Evolutionary conservation across 2,329 filamentous ascomycete species (phyloP).

Genomic region (Exophiala bonariae): DNA sequence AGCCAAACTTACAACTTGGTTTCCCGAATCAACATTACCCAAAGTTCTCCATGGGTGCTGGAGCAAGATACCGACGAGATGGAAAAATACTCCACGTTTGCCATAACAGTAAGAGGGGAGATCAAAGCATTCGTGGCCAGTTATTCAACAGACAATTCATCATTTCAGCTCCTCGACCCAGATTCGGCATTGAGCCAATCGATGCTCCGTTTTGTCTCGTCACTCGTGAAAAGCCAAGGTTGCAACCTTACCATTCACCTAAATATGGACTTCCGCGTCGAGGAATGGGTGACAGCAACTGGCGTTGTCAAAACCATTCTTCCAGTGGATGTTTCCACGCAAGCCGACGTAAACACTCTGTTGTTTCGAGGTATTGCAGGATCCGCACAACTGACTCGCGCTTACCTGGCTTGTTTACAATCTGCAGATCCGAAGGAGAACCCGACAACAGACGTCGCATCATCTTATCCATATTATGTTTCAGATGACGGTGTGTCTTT

Average conservation of each 20-base stretch:
- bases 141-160: constrained; percentile 59
- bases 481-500: not conserved
- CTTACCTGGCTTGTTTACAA: constrained; percentile 54
- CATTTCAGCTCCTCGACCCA: constrained; percentile 60
- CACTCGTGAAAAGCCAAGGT: constrained; percentile 32
- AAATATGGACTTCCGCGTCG: constrained; percentile 70
- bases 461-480: constrained; percentile 7
- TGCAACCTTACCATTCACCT: constrained; percentile 65
- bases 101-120: constrained; percentile 63
- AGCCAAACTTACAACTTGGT: constrained; percentile 58
- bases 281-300: constrained; percentile 41
- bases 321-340: constrained; percentile 70
- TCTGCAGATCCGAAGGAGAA: not conserved
- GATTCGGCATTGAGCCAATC: constrained; percentile 55
- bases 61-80: constrained; percentile 66
- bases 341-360: constrained; percentile 65
- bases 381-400: constrained; percentile 36
- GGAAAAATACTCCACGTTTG: constrained; percentile 68
- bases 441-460: constrained; percentile 6
- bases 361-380: constrained; percentile 52
- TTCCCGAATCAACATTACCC: constrained; percentile 55
- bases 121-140: constrained; percentile 68
- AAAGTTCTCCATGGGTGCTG: constrained; percentile 61
- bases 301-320: constrained; percentile 46
- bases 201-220: constrained; percentile 58